Evolutionary conservation across 2,329 filamentous ascomycete genomes (phyloP).

Genomic region (Aspergillus carbonarius): DNA sequence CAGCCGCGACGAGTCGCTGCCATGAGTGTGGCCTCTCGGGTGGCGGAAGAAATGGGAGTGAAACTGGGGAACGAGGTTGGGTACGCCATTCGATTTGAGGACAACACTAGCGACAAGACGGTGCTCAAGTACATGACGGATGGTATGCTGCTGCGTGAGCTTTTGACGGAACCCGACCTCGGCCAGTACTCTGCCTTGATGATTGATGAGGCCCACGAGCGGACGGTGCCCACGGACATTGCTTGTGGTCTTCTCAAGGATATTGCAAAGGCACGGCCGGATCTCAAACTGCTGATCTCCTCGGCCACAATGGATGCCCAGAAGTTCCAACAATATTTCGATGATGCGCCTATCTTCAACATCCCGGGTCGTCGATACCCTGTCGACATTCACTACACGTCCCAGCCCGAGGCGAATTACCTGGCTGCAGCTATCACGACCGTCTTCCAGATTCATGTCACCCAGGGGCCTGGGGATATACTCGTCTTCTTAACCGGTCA

Average conservation of each 20-base stretch:
- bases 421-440: slow-evolving; percentile 88
- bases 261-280: slow-evolving; percentile 75
- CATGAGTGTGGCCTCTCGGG: slow-evolving; percentile 95
- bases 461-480: slow-evolving; percentile 81
- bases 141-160: slow-evolving; percentile 87
- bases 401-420: slow-evolving; percentile 90
- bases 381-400: slow-evolving; percentile 88
- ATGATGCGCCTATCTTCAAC: slow-evolving; percentile 90
- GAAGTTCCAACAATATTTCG: slow-evolving; percentile 89
- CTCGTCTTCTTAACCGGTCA: slow-evolving; percentile 93
- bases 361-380: slow-evolving; percentile 87
- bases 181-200: slow-evolving; percentile 83
- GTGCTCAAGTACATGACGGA: slow-evolving; percentile 96
- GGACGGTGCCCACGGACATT: slow-evolving; percentile 88
- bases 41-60: slow-evolving; percentile 88
- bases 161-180: slow-evolving; percentile 84
- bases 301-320: slow-evolving; percentile 93
- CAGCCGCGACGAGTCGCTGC: slow-evolving; percentile 93
- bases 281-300: slow-evolving; percentile 86
- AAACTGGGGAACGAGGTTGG: slow-evolving; percentile 91
- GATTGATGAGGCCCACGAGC: slow-evolving; percentile 97
- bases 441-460: slow-evolving; percentile 91
- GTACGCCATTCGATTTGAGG: slow-evolving; percentile 93
- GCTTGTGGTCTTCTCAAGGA: slow-evolving; percentile 86
- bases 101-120: slow-evolving; percentile 87